Conservation (phyloP, 306 rosid genomes). For the Sicyos edulis region DNA sequence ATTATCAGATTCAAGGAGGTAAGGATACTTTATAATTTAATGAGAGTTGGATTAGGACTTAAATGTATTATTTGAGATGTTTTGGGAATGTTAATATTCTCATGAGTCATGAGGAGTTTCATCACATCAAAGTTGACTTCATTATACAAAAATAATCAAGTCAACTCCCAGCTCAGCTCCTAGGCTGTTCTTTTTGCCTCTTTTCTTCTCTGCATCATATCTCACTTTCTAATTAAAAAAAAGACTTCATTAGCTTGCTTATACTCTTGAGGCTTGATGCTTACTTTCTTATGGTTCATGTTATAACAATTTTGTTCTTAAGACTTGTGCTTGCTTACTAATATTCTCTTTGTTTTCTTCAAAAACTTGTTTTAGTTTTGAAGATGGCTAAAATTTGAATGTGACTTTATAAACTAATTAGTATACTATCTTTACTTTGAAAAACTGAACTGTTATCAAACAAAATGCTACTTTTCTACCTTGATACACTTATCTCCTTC, state of each 20-base stretch:
- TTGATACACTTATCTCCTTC: neutral
- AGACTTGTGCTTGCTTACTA: neutral
- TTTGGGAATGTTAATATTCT: neutral
- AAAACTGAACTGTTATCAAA: neutral
- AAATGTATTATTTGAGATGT: slow-evolving; percentile 3
- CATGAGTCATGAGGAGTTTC: neutral
- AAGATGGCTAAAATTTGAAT: neutral
- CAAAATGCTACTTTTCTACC: neutral
- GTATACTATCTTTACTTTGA: neutral
- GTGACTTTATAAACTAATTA: neutral
- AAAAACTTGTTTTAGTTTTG: neutral
- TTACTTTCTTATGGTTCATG: neutral
- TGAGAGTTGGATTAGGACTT: neutral
- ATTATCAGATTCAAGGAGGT: slow-evolving; percentile 89
- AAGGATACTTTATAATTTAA: slow-evolving; percentile 6
- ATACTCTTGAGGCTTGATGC: neutral
- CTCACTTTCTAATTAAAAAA: neutral
- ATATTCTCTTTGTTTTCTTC: neutral
- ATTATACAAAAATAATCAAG: neutral
- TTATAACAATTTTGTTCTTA: neutral
- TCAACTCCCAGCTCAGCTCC: neutral
- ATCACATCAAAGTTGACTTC: slow-evolving; percentile 2
- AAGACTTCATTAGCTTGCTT: neutral
- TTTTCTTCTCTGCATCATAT: neutral
- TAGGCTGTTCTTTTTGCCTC: neutral